Evolutionary conservation across 1,139 yeast species (phyloP).

Genomic region (Candida freyschussii): DNA sequence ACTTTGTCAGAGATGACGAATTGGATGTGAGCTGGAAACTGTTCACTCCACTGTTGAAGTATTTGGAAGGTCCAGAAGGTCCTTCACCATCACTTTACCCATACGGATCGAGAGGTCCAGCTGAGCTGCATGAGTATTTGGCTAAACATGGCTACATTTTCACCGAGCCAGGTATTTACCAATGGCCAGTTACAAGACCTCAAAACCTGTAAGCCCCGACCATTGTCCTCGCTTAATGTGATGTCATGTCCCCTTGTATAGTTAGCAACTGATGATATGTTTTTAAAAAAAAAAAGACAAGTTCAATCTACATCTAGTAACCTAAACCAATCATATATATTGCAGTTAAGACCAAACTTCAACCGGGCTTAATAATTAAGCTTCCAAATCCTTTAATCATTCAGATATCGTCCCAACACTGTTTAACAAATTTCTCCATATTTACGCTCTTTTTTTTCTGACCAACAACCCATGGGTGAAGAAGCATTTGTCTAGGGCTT

Average conservation of each 20-base stretch:
- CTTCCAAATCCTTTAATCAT: too few species aligned
- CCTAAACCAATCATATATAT: too few species aligned
- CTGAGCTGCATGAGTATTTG: conserved; percentile 56
- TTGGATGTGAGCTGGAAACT: conserved; percentile 89
- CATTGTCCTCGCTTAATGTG: too few species aligned
- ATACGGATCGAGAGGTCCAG: conserved; percentile 92
- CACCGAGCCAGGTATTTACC: conserved; percentile 55
- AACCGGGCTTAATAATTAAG: too few species aligned
- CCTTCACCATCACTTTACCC: conserved; percentile 66
- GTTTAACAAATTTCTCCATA: conserved; percentile 81
- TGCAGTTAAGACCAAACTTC: too few species aligned
- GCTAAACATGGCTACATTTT: conserved; percentile 64
- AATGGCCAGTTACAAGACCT: conserved; percentile 81
- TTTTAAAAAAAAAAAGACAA: too few species aligned
- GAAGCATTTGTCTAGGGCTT: conserved; percentile 86
- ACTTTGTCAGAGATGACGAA: conserved; percentile 97
- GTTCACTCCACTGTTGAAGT: conserved; percentile 84
- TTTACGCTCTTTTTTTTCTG: conserved; percentile 66
- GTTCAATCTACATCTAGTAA: too few species aligned
- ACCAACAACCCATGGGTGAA: conserved; percentile 86
- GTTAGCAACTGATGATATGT: too few species aligned
- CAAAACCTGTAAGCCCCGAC: conserved; percentile 8
- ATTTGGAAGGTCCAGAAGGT: conserved; percentile 65
- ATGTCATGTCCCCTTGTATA: too few species aligned
- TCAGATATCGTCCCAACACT: conserved; percentile 59